Evolutionary conservation across 345 rosid genomes (phyloP), one percentile per base, ranked within the genome.

Genomic region (Boechera retrofracta): DNA sequence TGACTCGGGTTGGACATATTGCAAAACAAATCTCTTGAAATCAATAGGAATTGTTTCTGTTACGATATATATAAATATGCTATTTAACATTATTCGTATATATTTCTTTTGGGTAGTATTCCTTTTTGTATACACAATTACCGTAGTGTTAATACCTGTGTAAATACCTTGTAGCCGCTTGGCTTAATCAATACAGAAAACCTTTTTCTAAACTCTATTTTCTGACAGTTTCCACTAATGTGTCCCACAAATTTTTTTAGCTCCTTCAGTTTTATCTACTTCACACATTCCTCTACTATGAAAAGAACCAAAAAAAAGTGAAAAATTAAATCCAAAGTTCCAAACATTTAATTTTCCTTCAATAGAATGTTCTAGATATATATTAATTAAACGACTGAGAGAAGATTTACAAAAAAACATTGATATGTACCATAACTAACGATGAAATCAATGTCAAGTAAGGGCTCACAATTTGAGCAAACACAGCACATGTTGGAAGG

Each of bases 401-500:
- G 3, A 44, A 0, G 48, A 44, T 4, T 21, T 21, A 21, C 24
- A 44, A 55, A n/a, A 36, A 62, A 61, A 39, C 59, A 41, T 69
- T 5, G 4, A 53, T 15, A 69, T 62, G 15, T 53, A 26, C 75
- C 57, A 54, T 24, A 62, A 69, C 71, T 45, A 62, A 77, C 35
- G 35, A 36, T 55, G 53, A 72, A 77, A 70, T 70, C 65, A n/a
- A 77, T 54, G 57, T 29, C 72, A 64, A 29, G 44, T 47, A 70
- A 42, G 15, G 58, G 72, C 54, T 47, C 42, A 56, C 52, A 64
- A 78, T 49, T 49, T 39, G 77, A 72, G 67, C 64, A 78, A 78
- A 78, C 81, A 78, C 69, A 66, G 58, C 73, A 72, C 73, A 78
- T 78, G 69, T 66, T 72, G 77, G 64, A 77, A 56, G 81, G 67